phyloP scores from a whole-genome alignment of 441 rosid species.

The Oxalis stricta region DNA sequence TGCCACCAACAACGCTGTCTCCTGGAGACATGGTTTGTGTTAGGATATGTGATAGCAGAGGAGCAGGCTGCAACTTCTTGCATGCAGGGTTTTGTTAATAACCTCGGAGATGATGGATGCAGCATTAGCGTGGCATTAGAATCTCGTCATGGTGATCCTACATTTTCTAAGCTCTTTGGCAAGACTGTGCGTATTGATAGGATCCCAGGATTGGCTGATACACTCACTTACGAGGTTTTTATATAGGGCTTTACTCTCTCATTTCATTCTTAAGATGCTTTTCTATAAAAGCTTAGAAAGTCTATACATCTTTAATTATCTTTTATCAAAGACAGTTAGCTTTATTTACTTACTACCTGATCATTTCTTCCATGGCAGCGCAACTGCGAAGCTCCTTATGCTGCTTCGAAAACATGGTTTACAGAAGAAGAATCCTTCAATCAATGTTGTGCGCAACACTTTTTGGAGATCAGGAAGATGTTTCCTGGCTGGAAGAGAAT shows the following conservation, averaged over 20 bases:
- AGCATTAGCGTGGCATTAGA: conserved; percentile 86
- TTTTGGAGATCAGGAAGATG: conserved; percentile 74
- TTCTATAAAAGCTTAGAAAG: too few species aligned
- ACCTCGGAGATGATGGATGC: conserved; percentile 90
- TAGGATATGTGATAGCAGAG: conserved; percentile 71
- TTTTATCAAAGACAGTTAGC: too few species aligned
- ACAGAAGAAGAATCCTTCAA: conserved; percentile 67
- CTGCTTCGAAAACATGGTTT: conserved; percentile 86
- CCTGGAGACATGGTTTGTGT: conserved; percentile 99
- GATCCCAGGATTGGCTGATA: conserved; percentile 82
- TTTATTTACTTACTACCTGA: conserved; percentile 12
- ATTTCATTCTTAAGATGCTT: neutral
- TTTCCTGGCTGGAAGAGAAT: conserved; percentile 53
- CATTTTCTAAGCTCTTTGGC: conserved; percentile 88
- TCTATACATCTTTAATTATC: neutral
- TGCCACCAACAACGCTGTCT: conserved; percentile 87
- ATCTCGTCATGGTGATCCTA: conserved; percentile 94
- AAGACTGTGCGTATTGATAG: conserved; percentile 87
- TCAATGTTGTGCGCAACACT: conserved; percentile 70
- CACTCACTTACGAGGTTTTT: conserved; percentile 76
- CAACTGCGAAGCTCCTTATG: conserved; percentile 93
- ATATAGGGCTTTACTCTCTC: neutral
- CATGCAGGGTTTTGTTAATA: conserved; percentile 85
- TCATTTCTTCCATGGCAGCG: conserved; percentile 42
- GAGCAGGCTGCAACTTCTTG: conserved; percentile 79